Percentiles rank a stretch among this genome's conserved stretches.
phyloP scores from a whole-genome alignment of 2,329 filamentous ascomycete species.

The Xylaria multiplex region DNA sequence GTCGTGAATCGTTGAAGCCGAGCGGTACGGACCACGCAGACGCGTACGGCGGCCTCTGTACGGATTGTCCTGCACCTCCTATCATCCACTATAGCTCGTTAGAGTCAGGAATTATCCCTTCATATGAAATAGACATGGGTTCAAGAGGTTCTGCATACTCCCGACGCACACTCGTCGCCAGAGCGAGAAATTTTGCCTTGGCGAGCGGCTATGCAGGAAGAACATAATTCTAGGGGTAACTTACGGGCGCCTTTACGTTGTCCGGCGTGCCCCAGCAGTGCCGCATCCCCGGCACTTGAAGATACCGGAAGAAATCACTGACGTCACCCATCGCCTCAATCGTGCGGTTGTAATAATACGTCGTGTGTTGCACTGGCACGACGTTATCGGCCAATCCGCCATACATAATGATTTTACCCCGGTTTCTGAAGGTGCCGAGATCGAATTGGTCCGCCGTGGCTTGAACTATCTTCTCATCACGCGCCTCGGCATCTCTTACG shows the following conservation, averaged over 20 bases:
- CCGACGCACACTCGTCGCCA: too few species aligned
- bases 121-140: too few species aligned
- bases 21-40: slow-evolving; percentile 43
- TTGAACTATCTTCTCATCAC: slow-evolving; percentile 40
- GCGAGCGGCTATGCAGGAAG: too few species aligned
- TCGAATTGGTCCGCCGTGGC: slow-evolving; percentile 47
- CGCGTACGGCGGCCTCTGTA: slow-evolving; percentile 46
- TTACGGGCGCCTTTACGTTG: slow-evolving; percentile 43
- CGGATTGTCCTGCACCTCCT: slow-evolving; percentile 44
- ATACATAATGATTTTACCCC: slow-evolving; percentile 49
- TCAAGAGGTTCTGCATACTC: too few species aligned
- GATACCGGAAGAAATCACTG: slow-evolving; percentile 59
- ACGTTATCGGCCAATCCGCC: slow-evolving; percentile 47
- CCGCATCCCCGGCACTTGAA: slow-evolving; percentile 57
- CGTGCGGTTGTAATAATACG: slow-evolving; percentile 45
- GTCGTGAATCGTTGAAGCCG: slow-evolving; percentile 41
- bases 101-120: too few species aligned
- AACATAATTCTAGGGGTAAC: too few species aligned
- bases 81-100: slow-evolving; percentile 43
- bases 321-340: slow-evolving; percentile 47
- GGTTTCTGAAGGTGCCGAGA: slow-evolving; percentile 43
- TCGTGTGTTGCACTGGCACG: slow-evolving; percentile 45
- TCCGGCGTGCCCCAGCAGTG: slow-evolving; percentile 52
- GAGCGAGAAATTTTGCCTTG: too few species aligned
- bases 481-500: slow-evolving; percentile 40